phyloP scores from a whole-genome alignment of 164 flowering plant genomes.

The Liriodendron chinense region DNA sequence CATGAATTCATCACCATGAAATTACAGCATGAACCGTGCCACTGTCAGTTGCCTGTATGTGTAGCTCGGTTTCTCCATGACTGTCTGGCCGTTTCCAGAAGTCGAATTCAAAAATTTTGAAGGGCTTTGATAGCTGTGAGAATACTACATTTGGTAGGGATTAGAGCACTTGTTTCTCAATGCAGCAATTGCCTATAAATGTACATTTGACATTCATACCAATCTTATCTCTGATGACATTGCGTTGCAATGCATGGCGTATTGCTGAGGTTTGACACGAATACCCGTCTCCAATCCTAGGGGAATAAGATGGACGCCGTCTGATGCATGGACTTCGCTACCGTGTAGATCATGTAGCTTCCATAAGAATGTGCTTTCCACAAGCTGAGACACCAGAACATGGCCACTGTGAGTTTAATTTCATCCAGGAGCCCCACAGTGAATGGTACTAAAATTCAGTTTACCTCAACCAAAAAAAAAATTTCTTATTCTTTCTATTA shows the following conservation, averaged over 20 bases:
- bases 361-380: constrained; percentile 68
- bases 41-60: constrained; percentile 48
- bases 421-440: neutral
- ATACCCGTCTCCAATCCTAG: constrained; percentile 45
- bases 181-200: constrained; percentile 10
- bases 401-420: neutral
- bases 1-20: constrained; percentile 61
- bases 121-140: constrained; percentile 93
- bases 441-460: neutral
- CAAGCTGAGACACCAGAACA: constrained; percentile 45
- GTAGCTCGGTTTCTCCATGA: constrained; percentile 51
- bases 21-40: constrained; percentile 79
- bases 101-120: constrained; percentile 91
- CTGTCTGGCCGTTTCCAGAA: constrained; percentile 95
- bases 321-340: constrained; percentile 52
- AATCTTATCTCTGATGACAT: constrained; percentile 56
- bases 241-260: constrained; percentile 85
- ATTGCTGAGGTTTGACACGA: constrained; percentile 57
- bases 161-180: constrained; percentile 14
- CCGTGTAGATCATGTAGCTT: constrained; percentile 68
- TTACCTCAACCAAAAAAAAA: neutral
- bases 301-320: constrained; percentile 65
- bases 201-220: constrained; percentile 38
- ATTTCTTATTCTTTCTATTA: neutral
- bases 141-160: constrained; percentile 33